Conservation (phyloP, 2,329 filamentous ascomycete species). For the Penicillium sclerotigenum region DNA sequence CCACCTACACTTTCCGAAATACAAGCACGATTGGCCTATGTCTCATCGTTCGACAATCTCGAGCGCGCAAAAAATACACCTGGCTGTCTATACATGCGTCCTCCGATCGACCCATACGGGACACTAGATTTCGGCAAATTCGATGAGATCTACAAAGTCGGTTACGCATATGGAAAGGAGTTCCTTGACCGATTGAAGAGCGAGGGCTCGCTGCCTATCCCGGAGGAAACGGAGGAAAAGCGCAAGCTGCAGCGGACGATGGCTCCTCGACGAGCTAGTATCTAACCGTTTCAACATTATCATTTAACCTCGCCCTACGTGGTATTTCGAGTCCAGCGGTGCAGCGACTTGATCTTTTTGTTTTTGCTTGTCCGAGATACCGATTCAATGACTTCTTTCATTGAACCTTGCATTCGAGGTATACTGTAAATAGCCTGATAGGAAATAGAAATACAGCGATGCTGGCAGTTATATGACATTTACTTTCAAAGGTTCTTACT, state of each 20-base stretch:
- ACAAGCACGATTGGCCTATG: conserved; percentile 89
- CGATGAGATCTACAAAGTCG: conserved; percentile 90
- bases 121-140: conserved; percentile 97
- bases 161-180: conserved; percentile 79
- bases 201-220: conserved; percentile 69
- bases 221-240: conserved; percentile 72
- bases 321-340: not conserved
- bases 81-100: conserved; percentile 93
- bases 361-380: conserved; percentile 5
- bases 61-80: conserved; percentile 88
- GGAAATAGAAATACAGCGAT: not conserved
- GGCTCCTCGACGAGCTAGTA: conserved; percentile 75
- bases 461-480: not conserved
- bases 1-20: conserved; percentile 95
- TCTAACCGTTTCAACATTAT: conserved; percentile 36
- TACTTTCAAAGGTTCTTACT: not conserved
- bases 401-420: not conserved
- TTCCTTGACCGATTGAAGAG: conserved; percentile 74
- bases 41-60: conserved; percentile 88
- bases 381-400: not conserved
- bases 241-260: conserved; percentile 72
- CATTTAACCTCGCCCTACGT: not conserved
- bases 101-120: conserved; percentile 87
- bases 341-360: not conserved
- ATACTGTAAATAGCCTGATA: not conserved